phyloP scores from a whole-genome alignment of 2,329 filamentous ascomycete species.

The Arachnomyces sp. region DNA sequence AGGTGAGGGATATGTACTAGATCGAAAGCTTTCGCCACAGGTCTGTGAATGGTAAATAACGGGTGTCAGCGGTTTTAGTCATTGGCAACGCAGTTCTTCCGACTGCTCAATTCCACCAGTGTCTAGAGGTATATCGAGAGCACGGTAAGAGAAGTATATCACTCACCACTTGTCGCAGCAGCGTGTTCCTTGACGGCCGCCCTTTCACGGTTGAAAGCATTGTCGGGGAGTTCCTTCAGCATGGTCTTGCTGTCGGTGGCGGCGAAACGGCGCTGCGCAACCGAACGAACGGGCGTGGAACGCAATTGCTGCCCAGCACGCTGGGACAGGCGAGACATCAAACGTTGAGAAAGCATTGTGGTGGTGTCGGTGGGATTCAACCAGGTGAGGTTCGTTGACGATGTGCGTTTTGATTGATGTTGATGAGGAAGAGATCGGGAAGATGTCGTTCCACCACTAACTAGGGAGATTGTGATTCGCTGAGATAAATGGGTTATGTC shows the following conservation, averaged over 20 bases:
- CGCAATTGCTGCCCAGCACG: constrained; percentile 56
- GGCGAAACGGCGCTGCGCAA: constrained; percentile 64
- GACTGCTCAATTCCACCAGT: no score
- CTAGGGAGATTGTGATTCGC: no score
- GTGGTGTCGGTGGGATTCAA: constrained; percentile 7
- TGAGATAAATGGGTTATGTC: no score
- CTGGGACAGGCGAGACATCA: constrained; percentile 54
- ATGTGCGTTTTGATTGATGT: constrained; percentile 1
- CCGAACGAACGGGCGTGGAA: constrained; percentile 46
- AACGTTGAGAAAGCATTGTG: constrained; percentile 60
- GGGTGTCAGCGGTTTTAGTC: constrained; percentile 11
- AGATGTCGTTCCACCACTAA: no score
- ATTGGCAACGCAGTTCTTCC: background rate
- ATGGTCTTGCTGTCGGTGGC: constrained; percentile 48
- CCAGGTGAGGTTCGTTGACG: constrained; percentile 9
- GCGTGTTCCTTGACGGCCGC: constrained; percentile 87
- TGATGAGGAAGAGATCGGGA: no score
- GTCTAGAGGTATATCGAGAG: background rate
- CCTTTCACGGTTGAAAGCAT: constrained; percentile 89
- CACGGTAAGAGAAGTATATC: constrained; percentile 1
- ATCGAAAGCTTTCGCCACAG: constrained; percentile 94
- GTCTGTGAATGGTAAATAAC: constrained; percentile 50
- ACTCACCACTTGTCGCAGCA: constrained; percentile 70
- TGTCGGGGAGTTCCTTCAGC: constrained; percentile 62
- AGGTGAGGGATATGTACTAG: constrained; percentile 60